phyloP scores from a whole-genome alignment of 768 basidiomycete species.

The Mycena albidolilacea region DNA sequence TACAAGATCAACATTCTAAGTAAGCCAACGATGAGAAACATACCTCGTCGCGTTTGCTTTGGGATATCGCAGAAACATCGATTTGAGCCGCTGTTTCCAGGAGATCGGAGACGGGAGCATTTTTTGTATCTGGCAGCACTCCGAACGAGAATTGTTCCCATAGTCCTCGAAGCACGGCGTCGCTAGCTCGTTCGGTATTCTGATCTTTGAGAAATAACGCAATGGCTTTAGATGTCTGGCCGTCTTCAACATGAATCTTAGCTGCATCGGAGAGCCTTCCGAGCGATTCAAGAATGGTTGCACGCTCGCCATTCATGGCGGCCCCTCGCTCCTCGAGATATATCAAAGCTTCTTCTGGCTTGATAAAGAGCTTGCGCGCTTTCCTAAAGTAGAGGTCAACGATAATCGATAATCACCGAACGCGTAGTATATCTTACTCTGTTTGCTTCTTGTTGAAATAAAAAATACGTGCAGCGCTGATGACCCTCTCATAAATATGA shows the following conservation, averaged over 20 bases:
- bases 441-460: conserved; percentile 41
- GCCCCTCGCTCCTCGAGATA: conserved; percentile 69
- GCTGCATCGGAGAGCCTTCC: conserved; percentile 66
- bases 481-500: conserved; percentile 2
- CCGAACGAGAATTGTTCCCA: conserved; percentile 65
- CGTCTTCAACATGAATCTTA: conserved; percentile 63
- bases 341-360: conserved; percentile 65
- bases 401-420: neutral
- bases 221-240: conserved; percentile 64
- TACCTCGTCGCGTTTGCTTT: conserved; percentile 35
- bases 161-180: conserved; percentile 58
- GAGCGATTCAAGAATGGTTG: conserved; percentile 58
- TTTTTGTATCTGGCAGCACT: conserved; percentile 33
- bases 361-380: conserved; percentile 61
- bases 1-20: neutral
- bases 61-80: conserved; percentile 30
- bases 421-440: conserved; percentile 43
- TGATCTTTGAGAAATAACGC: conserved; percentile 56
- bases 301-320: conserved; percentile 61
- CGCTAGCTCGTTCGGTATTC: conserved; percentile 50
- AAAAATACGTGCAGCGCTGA: conserved; percentile 26
- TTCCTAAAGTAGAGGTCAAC: conserved; percentile 52
- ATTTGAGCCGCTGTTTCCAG: conserved; percentile 44
- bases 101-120: conserved; percentile 38
- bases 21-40: neutral